A percentile compares a stretch with the other conserved stretches of the same genome.
These are phyloP conservation scores for Phytopythium kandeliae DNA, from an alignment of 352 stramenopile species.

Conservation along the genomic window DNA sequence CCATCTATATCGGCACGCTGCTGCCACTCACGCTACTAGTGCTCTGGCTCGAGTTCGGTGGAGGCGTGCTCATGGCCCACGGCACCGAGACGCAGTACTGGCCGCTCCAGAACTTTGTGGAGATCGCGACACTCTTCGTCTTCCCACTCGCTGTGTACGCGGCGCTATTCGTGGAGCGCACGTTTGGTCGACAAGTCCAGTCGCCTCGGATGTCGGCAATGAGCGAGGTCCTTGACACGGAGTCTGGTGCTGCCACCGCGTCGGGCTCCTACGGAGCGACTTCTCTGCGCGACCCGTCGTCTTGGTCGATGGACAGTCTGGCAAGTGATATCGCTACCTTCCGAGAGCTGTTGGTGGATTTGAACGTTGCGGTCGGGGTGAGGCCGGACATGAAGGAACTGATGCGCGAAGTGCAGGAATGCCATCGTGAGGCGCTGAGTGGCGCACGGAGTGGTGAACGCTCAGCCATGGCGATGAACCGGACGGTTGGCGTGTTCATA, in stretches of 20 bases:
- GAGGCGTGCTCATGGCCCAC: constrained; percentile 22
- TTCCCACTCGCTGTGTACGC: constrained; percentile 20
- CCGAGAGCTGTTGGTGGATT: constrained; percentile 22
- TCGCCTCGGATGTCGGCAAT: neutral
- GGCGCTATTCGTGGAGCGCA: constrained; percentile 16
- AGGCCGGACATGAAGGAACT: constrained; percentile 27
- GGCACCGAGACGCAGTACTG: constrained; percentile 33
- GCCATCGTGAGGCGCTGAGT: constrained; percentile 4
- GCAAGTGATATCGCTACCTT: constrained; percentile 15
- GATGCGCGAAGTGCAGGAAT: constrained; percentile 19
- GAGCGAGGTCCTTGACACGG: neutral
- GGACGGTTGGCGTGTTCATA: constrained; percentile 18
- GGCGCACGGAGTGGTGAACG: neutral
- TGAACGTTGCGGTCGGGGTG: constrained; percentile 16
- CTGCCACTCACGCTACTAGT: constrained; percentile 16
- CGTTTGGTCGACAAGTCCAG: constrained; percentile 1
- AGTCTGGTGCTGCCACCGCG: neutral
- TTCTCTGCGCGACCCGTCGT: neutral
- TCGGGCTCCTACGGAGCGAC: neutral
- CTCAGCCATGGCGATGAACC: neutral
- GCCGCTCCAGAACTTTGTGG: constrained; percentile 43
- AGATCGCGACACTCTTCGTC: constrained; percentile 29
- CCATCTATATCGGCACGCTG: constrained; percentile 25
- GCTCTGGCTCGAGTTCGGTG: constrained; percentile 30
- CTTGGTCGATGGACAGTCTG: constrained; percentile 5